Base-by-base conservation (phyloP, 1,139 yeast species). In the Blastobotrys persicus region DNA sequence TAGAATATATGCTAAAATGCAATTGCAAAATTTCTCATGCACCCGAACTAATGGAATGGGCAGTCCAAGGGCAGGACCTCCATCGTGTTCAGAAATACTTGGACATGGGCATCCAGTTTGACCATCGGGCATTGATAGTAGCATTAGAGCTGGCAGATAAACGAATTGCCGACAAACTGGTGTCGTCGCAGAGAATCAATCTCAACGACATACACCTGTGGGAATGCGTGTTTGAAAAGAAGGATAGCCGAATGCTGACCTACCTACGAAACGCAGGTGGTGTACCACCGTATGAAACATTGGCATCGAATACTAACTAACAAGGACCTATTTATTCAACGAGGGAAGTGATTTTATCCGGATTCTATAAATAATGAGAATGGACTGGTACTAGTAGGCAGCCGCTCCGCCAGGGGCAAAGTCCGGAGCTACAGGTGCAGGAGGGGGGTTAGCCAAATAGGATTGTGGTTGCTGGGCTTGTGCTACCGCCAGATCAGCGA, bases 401-500 rank as follows among this genome's bases (percentile, higher is more conserved):
- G 28, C 28, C 9, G 28, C 28, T 5, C 28, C 28, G 28, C 28
- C 28, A 6, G 28, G 28, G 9, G 28, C 12, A 20, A 33, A 26
- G 34, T 18, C 26, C 16, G 31, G 39, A 12, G 28, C 32, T 14
- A 20, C 39, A 5, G 45, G 26, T 5, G 39, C 18, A 16, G 39
- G 18, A 16, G 17, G 12, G 3, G 39, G 39, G 39, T 16, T 34
- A n/a, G n/a, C n/a, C 6, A 34, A 14, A 12, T n/a, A 19, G 33
- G 38, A 34, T 13, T 34, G 39, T 3, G 39, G 39, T n/a, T n/a
- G 39, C 6, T 13, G 39, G 4, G 39, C 20, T 34, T 11, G 39
- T 1, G 44, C 31, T 32, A 45, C 42, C 39, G 47, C 51, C 51
- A 83, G 84, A 63, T 91, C 97, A 49, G 86, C 86, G 68, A 92